Evolutionary conservation across 2,329 filamentous ascomycete species (phyloP), one percentile per base, ranked within the genome.

Genomic region (Pyrenophora seminiperda): DNA sequence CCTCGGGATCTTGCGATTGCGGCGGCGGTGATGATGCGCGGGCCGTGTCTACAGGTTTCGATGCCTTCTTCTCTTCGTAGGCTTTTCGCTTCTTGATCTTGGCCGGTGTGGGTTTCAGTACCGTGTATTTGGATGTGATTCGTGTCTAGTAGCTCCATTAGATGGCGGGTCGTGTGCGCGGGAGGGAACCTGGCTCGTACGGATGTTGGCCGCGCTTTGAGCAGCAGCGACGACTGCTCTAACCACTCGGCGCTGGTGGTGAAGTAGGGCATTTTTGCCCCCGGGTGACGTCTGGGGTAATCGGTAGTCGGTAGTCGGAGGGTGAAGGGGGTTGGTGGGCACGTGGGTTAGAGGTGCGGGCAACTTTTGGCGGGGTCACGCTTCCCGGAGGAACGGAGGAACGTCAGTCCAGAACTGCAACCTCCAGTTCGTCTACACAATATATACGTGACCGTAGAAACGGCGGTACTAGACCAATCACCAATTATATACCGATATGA

Each of bases 71-170:
- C 32, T 58, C 59, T 24, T 62, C 62, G 47, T 68, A 71, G 38
- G 65, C 66, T 55, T 68, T 56, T 47, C 68, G 68, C 54, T 72
- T 72, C 34, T 57, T 56, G 46, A 66, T 66, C 52, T 72, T 69
- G 36, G 65, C 59, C 39, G 66, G 40, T 7, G 61, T 62, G 13
- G 70, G 71, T 38, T 80, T 77, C 27, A 79, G 77, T 71, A 93
- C 85, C 71, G 85, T 87, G 84, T 97, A 99, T 80, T 89, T 91
- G 58, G 92, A 96, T 61, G 91, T 95, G 77, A 97, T 90, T 68
- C 86, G 84, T 39, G 93, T 92, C 92, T 97, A 67, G 15, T 20
- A 30, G 18, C 13, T 2, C 11, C 22, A 33, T 64, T 52, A 63
- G 50, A 40, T 15, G 39, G 15, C 7, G 24, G 14, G 46, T 59